These are phyloP conservation scores for Boletus insuetus DNA, from an alignment of 768 basidiomycete genomes.

Conservation along the genomic window DNA sequence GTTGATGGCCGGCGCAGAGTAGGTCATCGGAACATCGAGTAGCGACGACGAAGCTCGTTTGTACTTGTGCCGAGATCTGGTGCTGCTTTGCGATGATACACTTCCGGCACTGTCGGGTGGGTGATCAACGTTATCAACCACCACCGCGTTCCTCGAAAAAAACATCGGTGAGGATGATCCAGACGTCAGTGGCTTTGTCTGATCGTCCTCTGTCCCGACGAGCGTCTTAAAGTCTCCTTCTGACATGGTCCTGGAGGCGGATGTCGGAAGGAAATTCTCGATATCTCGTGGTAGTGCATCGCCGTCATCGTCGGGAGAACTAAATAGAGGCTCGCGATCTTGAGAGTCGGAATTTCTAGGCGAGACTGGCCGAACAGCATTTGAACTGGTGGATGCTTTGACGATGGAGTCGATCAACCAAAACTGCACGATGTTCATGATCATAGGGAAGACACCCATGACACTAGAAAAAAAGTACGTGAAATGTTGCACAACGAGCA, in stretches of 20 bases:
- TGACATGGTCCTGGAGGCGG: conserved; percentile 35
- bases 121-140: conserved; percentile 42
- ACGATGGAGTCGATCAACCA: conserved; percentile 94
- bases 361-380: conserved; percentile 40
- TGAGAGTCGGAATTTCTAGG: conserved; percentile 37
- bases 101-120: conserved; percentile 55
- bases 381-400: conserved; percentile 54
- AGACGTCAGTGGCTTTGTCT: conserved; percentile 8
- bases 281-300: conserved; percentile 38
- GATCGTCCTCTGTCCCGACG: conserved; percentile 13
- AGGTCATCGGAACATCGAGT: conserved; percentile 33
- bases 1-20: conserved; percentile 35
- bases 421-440: conserved; percentile 90
- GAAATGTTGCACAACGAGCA: not conserved
- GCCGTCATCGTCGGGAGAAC: conserved; percentile 53
- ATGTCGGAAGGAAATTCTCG: conserved; percentile 41
- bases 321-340: conserved; percentile 65
- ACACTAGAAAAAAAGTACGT: conserved; percentile 44
- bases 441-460: conserved; percentile 89
- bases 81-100: conserved; percentile 22
- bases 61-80: conserved; percentile 27
- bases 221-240: conserved; percentile 25
- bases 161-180: conserved; percentile 17
- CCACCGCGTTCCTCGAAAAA: conserved; percentile 1
- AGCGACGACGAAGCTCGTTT: conserved; percentile 39